A percentile compares a stretch with the other conserved stretches of the same genome.
phyloP scores from a whole-genome alignment of 768 basidiomycete species.

The Rhodotorula babjevae region DNA sequence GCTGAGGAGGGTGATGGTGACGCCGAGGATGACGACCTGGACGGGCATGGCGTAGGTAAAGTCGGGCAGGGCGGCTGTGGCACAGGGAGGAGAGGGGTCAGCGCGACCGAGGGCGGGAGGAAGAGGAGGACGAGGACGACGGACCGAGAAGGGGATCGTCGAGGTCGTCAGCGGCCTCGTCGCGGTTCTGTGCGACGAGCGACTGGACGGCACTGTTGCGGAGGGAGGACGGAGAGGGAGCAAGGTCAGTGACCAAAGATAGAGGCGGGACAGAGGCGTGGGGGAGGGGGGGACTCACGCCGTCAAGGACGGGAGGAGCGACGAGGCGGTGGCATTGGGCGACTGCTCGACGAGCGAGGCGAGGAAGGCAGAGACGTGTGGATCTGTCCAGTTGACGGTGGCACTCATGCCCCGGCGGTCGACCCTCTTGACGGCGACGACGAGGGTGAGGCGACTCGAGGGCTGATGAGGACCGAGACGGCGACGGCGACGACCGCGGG shows the following conservation, averaged over 20 bases:
- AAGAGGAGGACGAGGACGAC: neutral
- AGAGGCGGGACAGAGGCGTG: neutral
- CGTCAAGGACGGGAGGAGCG: neutral
- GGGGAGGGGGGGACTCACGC: neutral
- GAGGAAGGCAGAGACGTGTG: constrained; percentile 1
- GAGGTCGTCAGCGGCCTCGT: neutral
- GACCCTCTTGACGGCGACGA: no score
- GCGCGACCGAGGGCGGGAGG: neutral
- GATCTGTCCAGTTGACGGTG: constrained; percentile 8
- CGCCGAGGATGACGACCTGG: constrained; percentile 78
- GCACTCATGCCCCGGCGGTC: neutral
- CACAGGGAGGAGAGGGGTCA: neutral
- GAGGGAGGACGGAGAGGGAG: neutral
- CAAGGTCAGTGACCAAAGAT: neutral
- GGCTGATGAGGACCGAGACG: no score
- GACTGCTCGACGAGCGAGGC: constrained; percentile 1
- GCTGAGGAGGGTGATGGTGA: constrained; percentile 74
- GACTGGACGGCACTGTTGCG: constrained; percentile 11
- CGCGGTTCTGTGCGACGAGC: neutral
- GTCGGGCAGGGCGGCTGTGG: constrained; percentile 54
- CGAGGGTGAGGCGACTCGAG: no score
- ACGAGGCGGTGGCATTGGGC: neutral
- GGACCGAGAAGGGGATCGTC: constrained; percentile 16
- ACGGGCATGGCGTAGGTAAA: constrained; percentile 86
- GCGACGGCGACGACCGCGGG: no score